Conservation (phyloP, 2,329 filamentous ascomycete genomes). For the Hypoxylon sp. region DNA sequence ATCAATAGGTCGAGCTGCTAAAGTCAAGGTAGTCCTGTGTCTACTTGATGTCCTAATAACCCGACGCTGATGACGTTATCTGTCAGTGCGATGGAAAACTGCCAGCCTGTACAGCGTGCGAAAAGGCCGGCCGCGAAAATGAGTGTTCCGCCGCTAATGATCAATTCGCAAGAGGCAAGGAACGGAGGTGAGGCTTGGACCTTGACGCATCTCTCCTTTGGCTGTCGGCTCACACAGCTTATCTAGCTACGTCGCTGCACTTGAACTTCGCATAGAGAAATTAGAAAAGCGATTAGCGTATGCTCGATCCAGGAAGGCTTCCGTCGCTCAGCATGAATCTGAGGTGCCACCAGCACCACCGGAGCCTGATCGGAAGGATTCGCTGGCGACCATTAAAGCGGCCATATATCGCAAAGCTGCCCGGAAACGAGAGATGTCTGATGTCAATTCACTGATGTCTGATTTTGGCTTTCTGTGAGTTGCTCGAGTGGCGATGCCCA, state of each 20-base stretch:
- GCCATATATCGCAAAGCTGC: conserved; percentile 74
- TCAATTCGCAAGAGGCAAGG: conserved; percentile 94
- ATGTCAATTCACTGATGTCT: conserved; percentile 91
- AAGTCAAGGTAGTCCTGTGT: conserved; percentile 77
- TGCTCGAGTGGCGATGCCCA: conserved; percentile 4
- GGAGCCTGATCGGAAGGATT: conserved; percentile 71
- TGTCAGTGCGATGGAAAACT: conserved; percentile 93
- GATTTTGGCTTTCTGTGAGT: conserved; percentile 91
- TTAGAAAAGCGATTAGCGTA: conserved; percentile 82
- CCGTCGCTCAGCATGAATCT: conserved; percentile 73
- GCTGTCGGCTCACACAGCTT: conserved; percentile 11
- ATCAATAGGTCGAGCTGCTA: conserved; percentile 78
- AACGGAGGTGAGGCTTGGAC: conserved; percentile 73
- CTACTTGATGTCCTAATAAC: conserved; percentile 8
- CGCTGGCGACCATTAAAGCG: conserved; percentile 70
- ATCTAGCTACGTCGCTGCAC: conserved; percentile 85
- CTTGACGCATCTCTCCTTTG: neutral
- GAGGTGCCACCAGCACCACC: conserved; percentile 59
- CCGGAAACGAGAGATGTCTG: conserved; percentile 78
- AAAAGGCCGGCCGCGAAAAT: conserved; percentile 85
- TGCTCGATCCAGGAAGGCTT: conserved; percentile 77
- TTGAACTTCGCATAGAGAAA: conserved; percentile 92
- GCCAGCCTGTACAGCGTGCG: conserved; percentile 93
- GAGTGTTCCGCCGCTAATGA: conserved; percentile 96
- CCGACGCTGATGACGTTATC: conserved; percentile 36